phyloP scores from a whole-genome alignment of 768 basidiomycete species.

The Melanogaster broomeanus region DNA sequence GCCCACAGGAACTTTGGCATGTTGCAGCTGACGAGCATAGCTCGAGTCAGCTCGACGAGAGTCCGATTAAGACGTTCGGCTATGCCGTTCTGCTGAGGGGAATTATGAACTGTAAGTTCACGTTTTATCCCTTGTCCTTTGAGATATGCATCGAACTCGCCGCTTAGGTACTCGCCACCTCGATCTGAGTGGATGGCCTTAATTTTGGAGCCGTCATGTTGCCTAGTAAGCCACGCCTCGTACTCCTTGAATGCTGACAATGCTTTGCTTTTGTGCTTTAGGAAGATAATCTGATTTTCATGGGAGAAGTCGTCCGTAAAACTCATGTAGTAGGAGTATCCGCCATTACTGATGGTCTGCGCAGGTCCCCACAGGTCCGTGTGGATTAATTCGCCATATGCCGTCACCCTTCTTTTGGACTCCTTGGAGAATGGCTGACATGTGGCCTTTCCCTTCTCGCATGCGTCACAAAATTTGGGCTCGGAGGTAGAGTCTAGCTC shows the following conservation, averaged over 20 bases:
- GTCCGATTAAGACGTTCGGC: conserved; percentile 31
- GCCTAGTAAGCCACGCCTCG: conserved; percentile 16
- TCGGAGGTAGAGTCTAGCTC: conserved; percentile 22
- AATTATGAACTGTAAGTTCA: conserved; percentile 28
- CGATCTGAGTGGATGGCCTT: conserved; percentile 12
- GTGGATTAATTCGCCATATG: conserved; percentile 1
- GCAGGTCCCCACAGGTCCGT: conserved; percentile 3
- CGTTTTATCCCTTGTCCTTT: conserved; percentile 19
- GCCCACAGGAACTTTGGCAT: conserved; percentile 22
- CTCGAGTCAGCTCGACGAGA: conserved; percentile 22
- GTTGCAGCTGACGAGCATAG: conserved; percentile 22
- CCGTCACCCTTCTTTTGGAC: too few species aligned
- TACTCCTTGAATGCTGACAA: conserved; percentile 27
- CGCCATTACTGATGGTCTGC: conserved; percentile 1
- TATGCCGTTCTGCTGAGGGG: conserved; percentile 32
- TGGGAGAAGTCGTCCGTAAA: conserved; percentile 38
- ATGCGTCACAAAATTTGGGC: conserved; percentile 30
- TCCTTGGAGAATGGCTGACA: conserved; percentile 10
- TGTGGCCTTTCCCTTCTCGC: conserved; percentile 31
- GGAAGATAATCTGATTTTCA: conserved; percentile 22
- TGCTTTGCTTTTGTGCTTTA: conserved; percentile 31
- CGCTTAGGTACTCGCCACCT: conserved; percentile 30
- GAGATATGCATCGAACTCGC: conserved; percentile 17
- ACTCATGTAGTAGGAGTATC: conserved; percentile 32
- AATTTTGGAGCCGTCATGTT: too few species aligned